These are phyloP conservation scores for Mentha longifolia DNA, from an alignment of 257 asterid species.

Conservation along the genomic window DNA sequence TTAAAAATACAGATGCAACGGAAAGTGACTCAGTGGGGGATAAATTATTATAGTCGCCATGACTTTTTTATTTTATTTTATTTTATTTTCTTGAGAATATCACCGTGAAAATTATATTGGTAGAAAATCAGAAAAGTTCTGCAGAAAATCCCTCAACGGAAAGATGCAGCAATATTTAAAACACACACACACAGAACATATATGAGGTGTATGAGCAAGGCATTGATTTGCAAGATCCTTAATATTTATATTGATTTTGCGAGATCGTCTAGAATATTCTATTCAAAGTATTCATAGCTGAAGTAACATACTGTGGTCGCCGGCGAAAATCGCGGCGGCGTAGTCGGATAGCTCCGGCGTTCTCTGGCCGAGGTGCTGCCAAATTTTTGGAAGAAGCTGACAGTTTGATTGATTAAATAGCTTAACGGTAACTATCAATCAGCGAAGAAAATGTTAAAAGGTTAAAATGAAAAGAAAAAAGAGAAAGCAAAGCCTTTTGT, in stretches of 20 bases:
- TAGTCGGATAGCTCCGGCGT: conserved; percentile 2
- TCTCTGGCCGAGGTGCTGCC: conserved; percentile 5
- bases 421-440: not conserved
- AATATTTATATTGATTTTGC: no score
- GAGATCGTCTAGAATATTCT: no score
- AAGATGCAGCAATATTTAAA: not conserved
- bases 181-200: not conserved
- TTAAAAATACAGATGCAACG: not conserved
- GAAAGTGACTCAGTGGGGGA: not conserved
- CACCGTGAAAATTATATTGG: not conserved
- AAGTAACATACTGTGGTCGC: conserved; percentile 20
- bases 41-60: not conserved
- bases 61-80: no score
- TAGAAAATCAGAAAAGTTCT: not conserved
- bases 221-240: no score
- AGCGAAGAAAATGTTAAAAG: not conserved
- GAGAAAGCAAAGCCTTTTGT: not conserved
- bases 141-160: not conserved
- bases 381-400: not conserved
- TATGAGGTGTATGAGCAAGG: no score
- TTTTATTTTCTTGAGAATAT: no score
- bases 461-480: no score
- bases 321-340: conserved; percentile 13
- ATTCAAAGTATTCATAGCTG: conserved; percentile 1
- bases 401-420: not conserved